Conservation (phyloP, 2,329 filamentous ascomycete species). For the Cercospora citrullina region DNA sequence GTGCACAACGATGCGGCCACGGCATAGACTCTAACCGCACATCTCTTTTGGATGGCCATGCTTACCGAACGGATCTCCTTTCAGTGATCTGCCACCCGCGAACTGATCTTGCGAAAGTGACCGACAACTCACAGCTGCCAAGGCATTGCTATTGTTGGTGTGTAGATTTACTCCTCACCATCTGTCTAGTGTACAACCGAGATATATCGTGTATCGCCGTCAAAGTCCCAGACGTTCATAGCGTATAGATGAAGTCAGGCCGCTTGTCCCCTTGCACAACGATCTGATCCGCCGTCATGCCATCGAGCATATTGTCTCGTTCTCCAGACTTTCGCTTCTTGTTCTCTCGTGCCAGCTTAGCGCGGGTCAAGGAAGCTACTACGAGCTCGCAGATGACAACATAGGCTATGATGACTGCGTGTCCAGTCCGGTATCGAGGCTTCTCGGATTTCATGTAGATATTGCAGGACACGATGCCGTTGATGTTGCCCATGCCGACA, state of each 20-base stretch:
- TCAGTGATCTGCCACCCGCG: too few relatives aligned
- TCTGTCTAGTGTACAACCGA: neutral
- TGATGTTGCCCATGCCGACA: constrained; percentile 88
- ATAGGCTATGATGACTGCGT: constrained; percentile 74
- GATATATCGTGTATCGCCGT: neutral
- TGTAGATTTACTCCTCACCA: neutral
- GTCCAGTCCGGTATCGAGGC: constrained; percentile 54
- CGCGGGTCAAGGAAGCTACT: constrained; percentile 64
- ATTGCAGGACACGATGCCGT: constrained; percentile 76
- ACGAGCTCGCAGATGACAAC: constrained; percentile 62
- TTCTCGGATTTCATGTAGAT: constrained; percentile 59
- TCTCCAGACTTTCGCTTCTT: constrained; percentile 63
- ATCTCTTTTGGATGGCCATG: neutral
- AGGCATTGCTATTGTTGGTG: neutral
- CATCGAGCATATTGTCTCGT: constrained; percentile 65
- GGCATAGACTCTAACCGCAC: neutral
- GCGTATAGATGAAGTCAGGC: constrained; percentile 34
- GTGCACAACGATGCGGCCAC: neutral
- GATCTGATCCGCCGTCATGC: constrained; percentile 63
- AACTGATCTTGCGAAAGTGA: neutral
- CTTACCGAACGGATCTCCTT: neutral
- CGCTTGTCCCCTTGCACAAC: constrained; percentile 67
- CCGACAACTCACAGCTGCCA: neutral
- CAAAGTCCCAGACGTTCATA: neutral
- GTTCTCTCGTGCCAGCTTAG: constrained; percentile 69